Percentiles rank a stretch among this genome's conserved stretches.
Conservation (phyloP, 306 rosid genomes). For the Elaeagnus macrophylla region DNA sequence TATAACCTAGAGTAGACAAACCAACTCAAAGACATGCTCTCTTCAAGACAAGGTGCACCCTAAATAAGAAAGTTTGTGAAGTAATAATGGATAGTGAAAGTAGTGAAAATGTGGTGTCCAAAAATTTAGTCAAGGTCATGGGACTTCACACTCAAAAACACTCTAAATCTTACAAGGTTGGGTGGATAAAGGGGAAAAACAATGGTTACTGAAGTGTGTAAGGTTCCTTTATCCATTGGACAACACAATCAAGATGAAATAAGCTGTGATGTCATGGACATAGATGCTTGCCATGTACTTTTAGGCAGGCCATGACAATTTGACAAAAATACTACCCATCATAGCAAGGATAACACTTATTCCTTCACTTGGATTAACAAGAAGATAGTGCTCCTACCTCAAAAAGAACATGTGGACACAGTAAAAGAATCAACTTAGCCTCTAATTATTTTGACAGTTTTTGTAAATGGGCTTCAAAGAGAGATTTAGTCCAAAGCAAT, state of each 20-base stretch:
- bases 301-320: neutral
- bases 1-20: too few relatives aligned
- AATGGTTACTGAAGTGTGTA: neutral
- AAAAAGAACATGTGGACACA: too few relatives aligned
- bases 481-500: too few relatives aligned
- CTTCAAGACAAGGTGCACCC: neutral
- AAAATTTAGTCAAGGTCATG: too few relatives aligned
- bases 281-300: neutral
- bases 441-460: too few relatives aligned
- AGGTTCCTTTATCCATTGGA: neutral
- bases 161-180: too few relatives aligned
- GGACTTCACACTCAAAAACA: neutral
- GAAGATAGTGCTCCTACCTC: neutral
- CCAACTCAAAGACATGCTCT: neutral
- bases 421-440: too few relatives aligned
- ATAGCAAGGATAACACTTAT: neutral
- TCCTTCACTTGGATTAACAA: neutral
- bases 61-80: neutral
- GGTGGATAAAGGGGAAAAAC: neutral
- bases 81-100: neutral
- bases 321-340: neutral
- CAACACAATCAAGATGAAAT: too few relatives aligned
- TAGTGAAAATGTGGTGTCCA: neutral
- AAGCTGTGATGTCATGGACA: neutral
- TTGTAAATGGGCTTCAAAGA: too few relatives aligned